Conservation (phyloP, 2,329 filamentous ascomycete genomes). For the Apiospora marii region DNA sequence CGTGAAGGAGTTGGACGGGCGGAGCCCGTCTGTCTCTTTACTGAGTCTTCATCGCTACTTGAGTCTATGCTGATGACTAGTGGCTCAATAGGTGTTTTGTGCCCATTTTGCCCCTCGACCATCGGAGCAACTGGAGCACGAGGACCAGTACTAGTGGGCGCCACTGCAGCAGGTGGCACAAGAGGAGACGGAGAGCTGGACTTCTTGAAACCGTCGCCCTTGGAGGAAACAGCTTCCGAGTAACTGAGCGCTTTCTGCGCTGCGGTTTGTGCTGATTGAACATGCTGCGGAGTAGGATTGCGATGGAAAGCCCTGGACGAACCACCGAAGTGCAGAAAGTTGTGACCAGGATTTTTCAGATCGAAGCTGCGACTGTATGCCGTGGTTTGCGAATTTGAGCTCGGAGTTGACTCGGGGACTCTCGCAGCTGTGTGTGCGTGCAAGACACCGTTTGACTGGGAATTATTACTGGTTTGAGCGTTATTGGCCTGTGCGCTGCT, state of each 20-base stretch:
- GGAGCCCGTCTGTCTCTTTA: background rate
- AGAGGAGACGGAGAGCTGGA: background rate
- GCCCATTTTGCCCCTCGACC: background rate
- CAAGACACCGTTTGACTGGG: background rate
- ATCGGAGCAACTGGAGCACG: background rate
- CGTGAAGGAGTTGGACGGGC: background rate
- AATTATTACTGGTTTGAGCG: background rate
- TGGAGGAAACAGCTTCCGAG: background rate
- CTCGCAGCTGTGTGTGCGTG: background rate
- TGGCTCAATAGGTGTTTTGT: background rate
- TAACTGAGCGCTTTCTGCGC: background rate
- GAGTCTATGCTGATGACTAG: background rate
- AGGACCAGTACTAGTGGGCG: background rate
- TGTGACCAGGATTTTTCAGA: background rate
- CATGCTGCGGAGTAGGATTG: background rate
- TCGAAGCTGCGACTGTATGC: background rate
- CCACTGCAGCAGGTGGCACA: background rate
- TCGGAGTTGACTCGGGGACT: background rate
- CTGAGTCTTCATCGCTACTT: constrained; percentile 1
- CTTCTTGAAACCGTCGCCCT: background rate
- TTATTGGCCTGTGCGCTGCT: constrained; percentile 3
- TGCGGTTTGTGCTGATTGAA: background rate
- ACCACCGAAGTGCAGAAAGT: background rate
- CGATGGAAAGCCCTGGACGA: background rate
- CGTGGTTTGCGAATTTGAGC: background rate